Evolutionary conservation across 2,329 filamentous ascomycete species (phyloP), one percentile per base, ranked within the genome.

Genomic region (Aspergillus sergii): DNA sequence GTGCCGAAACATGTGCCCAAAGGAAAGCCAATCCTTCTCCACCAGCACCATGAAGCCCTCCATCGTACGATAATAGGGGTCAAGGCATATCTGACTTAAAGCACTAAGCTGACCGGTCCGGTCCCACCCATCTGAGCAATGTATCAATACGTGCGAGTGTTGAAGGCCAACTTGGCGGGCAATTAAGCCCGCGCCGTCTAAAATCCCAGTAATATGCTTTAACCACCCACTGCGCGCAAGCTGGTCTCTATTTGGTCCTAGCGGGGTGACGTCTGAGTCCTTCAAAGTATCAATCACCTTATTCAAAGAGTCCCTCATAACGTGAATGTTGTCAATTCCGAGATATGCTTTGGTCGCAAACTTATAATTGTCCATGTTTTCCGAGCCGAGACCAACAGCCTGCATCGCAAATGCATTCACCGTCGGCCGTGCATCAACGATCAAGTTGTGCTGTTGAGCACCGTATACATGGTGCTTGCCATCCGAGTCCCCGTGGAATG

Each of bases 91-190:
- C 79, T 99, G 94, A 61, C 93, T 90, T 61, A 99, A 81, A 5
- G 94, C 93, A 72, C 94, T 96, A 58, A 99, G 85, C 79, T 99
- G 95, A 72, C 93, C 94, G 9, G 95, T 99, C 57, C 95, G 90
- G 79, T 99, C 95, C 95, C 95, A 99, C 4, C 95, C 95, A 78
- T 99, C 95, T 2, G 95, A 98, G 79, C 95, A 99, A 78, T 99
- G 95, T 56, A 99, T 97, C 53, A 99, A 82, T 12, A 96, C 94
- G 75, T 99, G 93, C 1, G 94, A 97, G 73, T 97, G 94, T 68
- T 93, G 91, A 62, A 98, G 89, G 34, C 93, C 95, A 39, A 99
- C 89, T 71, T 95, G 92, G 36, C 91, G 86, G 34, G 94, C 91
- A 69, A 98, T 96, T 61, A 96, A 83, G 56, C 89, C 87, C 7